phyloP scores from a whole-genome alignment of 2,329 filamentous ascomycete species.

The Cladosporium sp. region DNA sequence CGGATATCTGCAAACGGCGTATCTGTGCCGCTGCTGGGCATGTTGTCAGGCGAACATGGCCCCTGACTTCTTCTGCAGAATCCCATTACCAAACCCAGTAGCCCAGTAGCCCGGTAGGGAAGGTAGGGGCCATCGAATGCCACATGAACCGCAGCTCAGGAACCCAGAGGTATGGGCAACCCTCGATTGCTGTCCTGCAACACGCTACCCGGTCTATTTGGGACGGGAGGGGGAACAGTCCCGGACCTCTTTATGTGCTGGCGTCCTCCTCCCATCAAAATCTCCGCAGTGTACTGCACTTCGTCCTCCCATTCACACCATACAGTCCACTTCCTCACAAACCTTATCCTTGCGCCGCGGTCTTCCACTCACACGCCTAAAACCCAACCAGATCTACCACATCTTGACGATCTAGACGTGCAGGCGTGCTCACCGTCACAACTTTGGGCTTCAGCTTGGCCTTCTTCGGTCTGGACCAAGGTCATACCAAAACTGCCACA shows the following conservation, averaged over 20 bases:
- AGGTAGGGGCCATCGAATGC: neutral
- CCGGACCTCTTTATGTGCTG: slow-evolving; percentile 13
- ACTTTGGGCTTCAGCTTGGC: neutral
- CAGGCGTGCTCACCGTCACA: neutral
- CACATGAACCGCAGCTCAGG: slow-evolving; percentile 1
- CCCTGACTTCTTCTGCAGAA: slow-evolving; percentile 6
- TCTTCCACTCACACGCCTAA: neutral
- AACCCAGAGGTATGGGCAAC: neutral
- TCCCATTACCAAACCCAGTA: neutral
- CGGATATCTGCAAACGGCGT: slow-evolving; percentile 8
- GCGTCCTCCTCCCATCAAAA: slow-evolving; percentile 7
- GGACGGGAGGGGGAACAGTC: slow-evolving; percentile 8
- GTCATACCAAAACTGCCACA: neutral
- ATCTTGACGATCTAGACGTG: neutral
- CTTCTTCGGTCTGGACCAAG: no score
- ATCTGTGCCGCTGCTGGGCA: neutral
- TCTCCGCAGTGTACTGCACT: slow-evolving; percentile 2
- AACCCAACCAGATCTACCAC: neutral
- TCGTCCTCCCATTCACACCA: neutral
- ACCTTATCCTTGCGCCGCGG: slow-evolving; percentile 5
- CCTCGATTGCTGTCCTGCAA: slow-evolving; percentile 1
- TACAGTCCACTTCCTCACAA: neutral
- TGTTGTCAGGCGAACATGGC: neutral
- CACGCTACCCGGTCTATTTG: neutral
- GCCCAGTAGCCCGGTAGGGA: neutral